Conservation (phyloP, 1,284 basidiomycete species). For the Meira miltonrushii region DNA sequence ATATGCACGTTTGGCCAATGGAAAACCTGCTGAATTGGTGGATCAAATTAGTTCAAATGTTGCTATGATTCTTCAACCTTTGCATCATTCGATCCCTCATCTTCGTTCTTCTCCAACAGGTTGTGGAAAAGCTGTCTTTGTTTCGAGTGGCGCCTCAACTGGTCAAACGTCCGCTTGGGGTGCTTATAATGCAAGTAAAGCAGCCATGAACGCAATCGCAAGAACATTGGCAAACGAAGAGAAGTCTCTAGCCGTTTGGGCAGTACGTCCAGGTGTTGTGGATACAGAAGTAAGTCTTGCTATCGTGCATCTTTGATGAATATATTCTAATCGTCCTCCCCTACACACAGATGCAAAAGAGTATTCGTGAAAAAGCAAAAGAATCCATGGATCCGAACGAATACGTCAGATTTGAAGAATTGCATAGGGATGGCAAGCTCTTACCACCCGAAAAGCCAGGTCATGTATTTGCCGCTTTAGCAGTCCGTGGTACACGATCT, state of each 20-base stretch:
- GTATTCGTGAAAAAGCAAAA: conserved; percentile 48
- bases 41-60: conserved; percentile 73
- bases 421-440: conserved; percentile 63
- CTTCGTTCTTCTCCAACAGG: conserved; percentile 58
- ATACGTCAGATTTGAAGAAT: conserved; percentile 61
- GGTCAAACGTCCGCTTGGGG: conserved; percentile 67
- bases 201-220: conserved; percentile 73
- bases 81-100: conserved; percentile 64
- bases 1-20: conserved; percentile 16
- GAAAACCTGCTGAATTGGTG: conserved; percentile 58
- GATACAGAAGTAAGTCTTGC: conserved; percentile 55
- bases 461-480: conserved; percentile 63
- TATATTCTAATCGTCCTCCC: background rate
- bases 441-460: conserved; percentile 58
- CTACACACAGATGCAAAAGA: conserved; percentile 52
- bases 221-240: conserved; percentile 80
- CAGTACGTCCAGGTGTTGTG: conserved; percentile 77
- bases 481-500: conserved; percentile 49
- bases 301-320: background rate
- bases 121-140: conserved; percentile 66
- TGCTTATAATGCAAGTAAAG: conserved; percentile 64
- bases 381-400: conserved; percentile 59
- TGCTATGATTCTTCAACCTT: conserved; percentile 68
- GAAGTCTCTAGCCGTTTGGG: conserved; percentile 65
- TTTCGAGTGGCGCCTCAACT: conserved; percentile 73